Evolutionary conservation across 148 eudicot genomes (phyloP), one percentile per base, ranked within the genome.

Genomic region (Rhododendron ferrugineum): DNA sequence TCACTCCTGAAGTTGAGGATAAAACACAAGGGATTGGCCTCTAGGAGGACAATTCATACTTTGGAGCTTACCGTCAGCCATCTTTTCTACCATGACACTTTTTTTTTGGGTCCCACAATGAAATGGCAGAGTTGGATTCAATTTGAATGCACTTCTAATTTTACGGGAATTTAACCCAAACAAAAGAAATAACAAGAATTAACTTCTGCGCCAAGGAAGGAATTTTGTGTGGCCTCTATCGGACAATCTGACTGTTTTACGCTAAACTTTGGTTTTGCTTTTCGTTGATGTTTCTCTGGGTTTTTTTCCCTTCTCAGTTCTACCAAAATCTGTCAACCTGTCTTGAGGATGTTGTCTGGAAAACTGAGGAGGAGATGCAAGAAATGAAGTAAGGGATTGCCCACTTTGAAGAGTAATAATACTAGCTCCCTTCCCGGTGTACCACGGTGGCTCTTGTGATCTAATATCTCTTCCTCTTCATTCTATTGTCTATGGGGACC

Each of bases 361-460:
- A 95, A 93, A 95, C 98, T 0, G 99, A 93, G 82, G 98, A 96
- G 64, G 97, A 96, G 42, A 93, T 96, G 99, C 93, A 92, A 85
- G 87, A 86, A 54, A 81, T 66, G 83, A 86, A 86, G 66, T 89
- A 82, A 85, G 56, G n/a, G 7, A 28, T 23, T 56, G 46, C 40
- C 64, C 20, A 42, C 20, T 36, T 37, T 34, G 62, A 85, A 72
- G 75, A 62, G 20, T 37, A 23, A 70, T 52, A n/a, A 47, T 68
- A 32, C 36, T 3, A 30, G 8, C 66, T 26, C 20, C 34, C 32
- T 83, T 49, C 26, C 42, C 62, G 10, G 28, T 20, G 80, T 13
- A 20, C 78, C 58, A 4, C 36, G 34, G 70, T 79, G 4, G 8
- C 7, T 36, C 2, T 47, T 46, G 76, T 68, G 26, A 28, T 28